Evolutionary conservation across 805 yeast genomes (phyloP).

Genomic region (Sungouiozyma ichnusensis): DNA sequence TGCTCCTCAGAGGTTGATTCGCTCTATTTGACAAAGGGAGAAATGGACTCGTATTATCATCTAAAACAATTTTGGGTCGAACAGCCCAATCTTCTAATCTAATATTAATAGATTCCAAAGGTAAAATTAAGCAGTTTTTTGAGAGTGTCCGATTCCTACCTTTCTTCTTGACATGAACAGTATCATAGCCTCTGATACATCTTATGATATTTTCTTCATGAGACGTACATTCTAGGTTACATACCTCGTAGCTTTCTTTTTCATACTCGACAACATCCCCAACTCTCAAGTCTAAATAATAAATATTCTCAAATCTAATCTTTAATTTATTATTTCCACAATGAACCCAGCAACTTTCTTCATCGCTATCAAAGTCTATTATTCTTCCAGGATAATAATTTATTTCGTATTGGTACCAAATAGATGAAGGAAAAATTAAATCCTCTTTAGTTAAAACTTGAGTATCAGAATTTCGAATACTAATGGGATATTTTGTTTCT

Average conservation of each 20-base stretch:
- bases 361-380: slow-evolving; percentile 5
- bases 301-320: slow-evolving; percentile 25
- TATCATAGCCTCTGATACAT: slow-evolving; percentile 55
- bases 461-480: slow-evolving; percentile 6
- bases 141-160: slow-evolving; percentile 12
- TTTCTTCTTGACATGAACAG: slow-evolving; percentile 31
- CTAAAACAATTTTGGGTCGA: slow-evolving; percentile 22
- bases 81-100: slow-evolving; percentile 29
- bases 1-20: neutral
- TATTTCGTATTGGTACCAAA: slow-evolving; percentile 44
- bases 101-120: slow-evolving; percentile 27
- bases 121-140: slow-evolving; percentile 12
- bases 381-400: slow-evolving; percentile 43
- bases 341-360: slow-evolving; percentile 7
- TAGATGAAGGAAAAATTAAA: slow-evolving; percentile 29
- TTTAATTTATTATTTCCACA: slow-evolving; percentile 15
- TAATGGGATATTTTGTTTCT: slow-evolving; percentile 2
- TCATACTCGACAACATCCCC: slow-evolving; percentile 42
- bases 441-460: slow-evolving; percentile 20
- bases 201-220: slow-evolving; percentile 27
- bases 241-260: slow-evolving; percentile 32
- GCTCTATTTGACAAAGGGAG: neutral
- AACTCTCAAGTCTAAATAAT: slow-evolving; percentile 41
- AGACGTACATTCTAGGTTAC: slow-evolving; percentile 33
- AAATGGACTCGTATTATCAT: slow-evolving; percentile 5